These are phyloP conservation scores for Boletus huronensis DNA, from an alignment of 768 basidiomycete genomes.

Conservation along the genomic window DNA sequence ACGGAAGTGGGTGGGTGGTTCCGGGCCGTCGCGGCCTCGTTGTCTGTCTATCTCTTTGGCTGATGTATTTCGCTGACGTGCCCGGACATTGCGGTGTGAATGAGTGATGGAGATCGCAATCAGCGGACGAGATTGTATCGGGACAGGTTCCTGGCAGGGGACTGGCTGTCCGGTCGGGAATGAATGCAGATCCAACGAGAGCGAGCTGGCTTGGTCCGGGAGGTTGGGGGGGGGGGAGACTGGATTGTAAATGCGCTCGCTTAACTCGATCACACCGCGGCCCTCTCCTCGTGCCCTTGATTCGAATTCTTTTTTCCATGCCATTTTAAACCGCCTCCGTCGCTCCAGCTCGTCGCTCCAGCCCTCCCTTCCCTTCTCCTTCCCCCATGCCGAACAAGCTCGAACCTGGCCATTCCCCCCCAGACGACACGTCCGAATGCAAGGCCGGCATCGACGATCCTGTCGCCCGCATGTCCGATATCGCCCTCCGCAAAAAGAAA, in stretches of 20 bases:
- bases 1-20: slow-evolving; percentile 13
- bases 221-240: slow-evolving; percentile 14
- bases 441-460: slow-evolving; percentile 37
- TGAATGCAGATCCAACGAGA: slow-evolving; percentile 33
- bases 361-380: slow-evolving; percentile 5
- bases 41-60: no score
- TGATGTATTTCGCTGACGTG: no score
- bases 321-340: slow-evolving; percentile 51
- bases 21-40: slow-evolving; percentile 28
- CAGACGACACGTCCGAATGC: slow-evolving; percentile 37
- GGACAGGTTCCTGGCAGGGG: slow-evolving; percentile 24
- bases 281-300: slow-evolving; percentile 62
- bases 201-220: background rate
- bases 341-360: slow-evolving; percentile 10
- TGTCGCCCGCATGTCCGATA: slow-evolving; percentile 52
- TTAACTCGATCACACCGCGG: slow-evolving; percentile 39
- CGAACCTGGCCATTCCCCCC: slow-evolving; percentile 25
- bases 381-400: slow-evolving; percentile 31
- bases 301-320: slow-evolving; percentile 65
- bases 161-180: slow-evolving; percentile 23
- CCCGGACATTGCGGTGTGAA: slow-evolving; percentile 48
- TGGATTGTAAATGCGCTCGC: slow-evolving; percentile 38
- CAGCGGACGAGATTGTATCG: slow-evolving; percentile 25
- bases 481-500: slow-evolving; percentile 79
- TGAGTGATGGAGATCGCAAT: slow-evolving; percentile 19